Base-by-base conservation (phyloP, 2,329 filamentous ascomycete species). In the Colletotrichum trifolii region DNA sequence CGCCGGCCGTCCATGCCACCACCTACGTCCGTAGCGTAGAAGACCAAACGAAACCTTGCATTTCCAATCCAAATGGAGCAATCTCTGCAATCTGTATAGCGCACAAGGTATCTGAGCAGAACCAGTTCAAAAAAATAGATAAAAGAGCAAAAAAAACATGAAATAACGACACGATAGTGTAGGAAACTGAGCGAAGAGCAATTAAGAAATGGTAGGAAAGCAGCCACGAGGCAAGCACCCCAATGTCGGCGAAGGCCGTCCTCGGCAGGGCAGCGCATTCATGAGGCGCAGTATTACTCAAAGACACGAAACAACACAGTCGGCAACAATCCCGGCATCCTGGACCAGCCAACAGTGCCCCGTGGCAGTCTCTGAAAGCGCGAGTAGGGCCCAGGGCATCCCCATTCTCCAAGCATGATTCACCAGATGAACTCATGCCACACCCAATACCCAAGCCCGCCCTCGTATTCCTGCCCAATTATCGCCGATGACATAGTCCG, bases 21-120 rank as follows among this genome's bases (percentile, higher is more conserved):
- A 25, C 25, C 25, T 25, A 25, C 25, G 25, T 65, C 52, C 62
- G 48, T n/a, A 43, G 49, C 33, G 56, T 50, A 61, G 54, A 54
- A 47, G 59, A 46, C 34, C 43, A 40, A 42, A 62, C 48, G 11
- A 60, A 34, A 62, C 7, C 42, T 60, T 34, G 17, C 50, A 62
- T 63, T 64, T 49, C 66, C 49, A 67, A 39, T 43, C 35, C 25
- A 25, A 25, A 25, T 25, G 25, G 56, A 57, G 56, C 57, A 70
- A 68, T 66, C 63, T 67, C 54, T 63, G 64, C 71, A 77, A 72
- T 78, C 73, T 77, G 76, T 84, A 83, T 84, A 83, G 86, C 80
- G 83, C 85, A 86, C 84, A 86, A 86, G 83, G 84, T 86, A 86
- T 86, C 82, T 82, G 81, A 70, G 68, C 68, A 60, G 71, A 69